Percentiles rank a stretch among this genome's conserved stretches.
Conservation (phyloP, 495 filamentous ascomycete genomes). For the Neurospora sp. region DNA sequence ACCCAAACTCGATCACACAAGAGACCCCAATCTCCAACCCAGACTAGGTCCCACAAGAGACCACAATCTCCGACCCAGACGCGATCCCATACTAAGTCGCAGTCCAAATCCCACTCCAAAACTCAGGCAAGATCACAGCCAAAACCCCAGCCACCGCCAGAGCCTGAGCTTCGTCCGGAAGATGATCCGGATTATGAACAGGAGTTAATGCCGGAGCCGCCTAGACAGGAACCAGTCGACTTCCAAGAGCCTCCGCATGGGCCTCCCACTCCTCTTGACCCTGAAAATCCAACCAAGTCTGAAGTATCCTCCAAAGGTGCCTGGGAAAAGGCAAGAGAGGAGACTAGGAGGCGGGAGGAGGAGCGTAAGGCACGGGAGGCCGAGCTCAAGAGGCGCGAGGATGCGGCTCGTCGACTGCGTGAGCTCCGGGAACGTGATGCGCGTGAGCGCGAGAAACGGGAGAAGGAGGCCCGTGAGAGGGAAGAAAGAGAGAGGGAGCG, state of each 20-base stretch:
- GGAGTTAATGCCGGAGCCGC: constrained; percentile 4
- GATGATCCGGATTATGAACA: constrained; percentile 19
- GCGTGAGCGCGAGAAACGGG: constrained; percentile 40
- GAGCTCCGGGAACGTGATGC: constrained; percentile 54
- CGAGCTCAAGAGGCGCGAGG: constrained; percentile 39
- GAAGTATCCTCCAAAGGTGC: constrained; percentile 33
- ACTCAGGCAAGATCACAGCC: constrained; percentile 1
- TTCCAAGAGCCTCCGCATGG: constrained; percentile 24
- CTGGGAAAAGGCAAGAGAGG: constrained; percentile 65
- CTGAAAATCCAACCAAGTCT: constrained; percentile 5
- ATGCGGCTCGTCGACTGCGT: constrained; percentile 37
- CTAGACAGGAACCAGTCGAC: not conserved
- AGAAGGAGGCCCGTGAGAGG: constrained; percentile 37
- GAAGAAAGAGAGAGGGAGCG: constrained; percentile 27
- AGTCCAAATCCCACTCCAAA: not conserved
- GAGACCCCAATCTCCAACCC: not conserved
- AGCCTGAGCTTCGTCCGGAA: constrained; percentile 13
- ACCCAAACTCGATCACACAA: not conserved
- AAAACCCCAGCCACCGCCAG: constrained; percentile 3
- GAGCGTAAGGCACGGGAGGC: constrained; percentile 46
- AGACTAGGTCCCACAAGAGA: not conserved
- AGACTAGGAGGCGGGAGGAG: constrained; percentile 51
- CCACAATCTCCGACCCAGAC: constrained; percentile 9
- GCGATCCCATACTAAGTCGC: not conserved
- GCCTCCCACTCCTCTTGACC: constrained; percentile 26